phyloP scores from a whole-genome alignment of 768 basidiomycete species.

The Suillus occidentalis region DNA sequence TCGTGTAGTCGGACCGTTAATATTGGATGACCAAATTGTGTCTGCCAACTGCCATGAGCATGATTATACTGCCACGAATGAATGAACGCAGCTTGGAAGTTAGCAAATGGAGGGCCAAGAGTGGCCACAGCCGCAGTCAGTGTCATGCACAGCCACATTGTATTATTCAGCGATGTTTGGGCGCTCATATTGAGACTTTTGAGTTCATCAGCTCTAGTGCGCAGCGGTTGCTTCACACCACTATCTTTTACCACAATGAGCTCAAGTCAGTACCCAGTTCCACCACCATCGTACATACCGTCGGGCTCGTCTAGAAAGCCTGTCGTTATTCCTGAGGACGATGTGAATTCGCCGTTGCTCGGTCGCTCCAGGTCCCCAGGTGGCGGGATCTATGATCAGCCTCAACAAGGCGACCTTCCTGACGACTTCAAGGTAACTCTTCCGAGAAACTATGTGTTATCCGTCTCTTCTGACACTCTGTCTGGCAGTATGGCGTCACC shows the following conservation, averaged over 20 bases:
- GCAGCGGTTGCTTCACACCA: conserved; percentile 1
- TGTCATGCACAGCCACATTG: conserved; percentile 25
- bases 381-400: conserved; percentile 72
- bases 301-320: conserved; percentile 39
- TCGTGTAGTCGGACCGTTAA: neutral
- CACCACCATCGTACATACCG: conserved; percentile 58
- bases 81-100: conserved; percentile 6
- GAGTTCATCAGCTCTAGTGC: conserved; percentile 7
- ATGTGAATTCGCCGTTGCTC: conserved; percentile 56
- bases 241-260: conserved; percentile 45
- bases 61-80: conserved; percentile 1
- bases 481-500: conserved; percentile 64
- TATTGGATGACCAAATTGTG: neutral
- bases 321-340: conserved; percentile 36
- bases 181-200: conserved; percentile 9
- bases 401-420: conserved; percentile 70
- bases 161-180: conserved; percentile 27
- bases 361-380: conserved; percentile 44
- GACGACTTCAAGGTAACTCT: conserved; percentile 88
- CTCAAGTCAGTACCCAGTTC: conserved; percentile 50
- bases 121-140: neutral
- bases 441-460: neutral
- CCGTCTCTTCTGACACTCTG: neutral
- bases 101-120: neutral
- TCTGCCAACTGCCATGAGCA: neutral